Conservation (phyloP, 768 basidiomycete species). For the Phlebiopsis flavidoalba region DNA sequence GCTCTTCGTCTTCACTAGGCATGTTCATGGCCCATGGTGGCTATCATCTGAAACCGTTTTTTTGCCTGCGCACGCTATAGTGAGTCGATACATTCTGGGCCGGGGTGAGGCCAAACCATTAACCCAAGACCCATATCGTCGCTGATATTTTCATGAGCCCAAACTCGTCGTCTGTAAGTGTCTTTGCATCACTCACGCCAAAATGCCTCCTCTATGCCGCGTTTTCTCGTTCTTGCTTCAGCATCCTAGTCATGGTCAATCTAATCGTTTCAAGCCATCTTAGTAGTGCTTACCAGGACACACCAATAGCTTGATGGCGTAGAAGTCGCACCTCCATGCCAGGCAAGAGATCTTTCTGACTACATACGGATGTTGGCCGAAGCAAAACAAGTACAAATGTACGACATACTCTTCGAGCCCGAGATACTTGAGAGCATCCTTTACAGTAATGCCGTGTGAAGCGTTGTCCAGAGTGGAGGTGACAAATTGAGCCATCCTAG, state of each 20-base stretch:
- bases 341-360: constrained; percentile 52
- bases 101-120: constrained; percentile 7
- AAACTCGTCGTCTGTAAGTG: no score
- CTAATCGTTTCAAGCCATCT: not conserved
- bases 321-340: constrained; percentile 68
- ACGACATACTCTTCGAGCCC: constrained; percentile 42
- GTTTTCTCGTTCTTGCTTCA: constrained; percentile 50
- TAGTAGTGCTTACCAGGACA: constrained; percentile 47
- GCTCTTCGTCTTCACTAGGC: constrained; percentile 40
- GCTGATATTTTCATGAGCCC: constrained; percentile 24
- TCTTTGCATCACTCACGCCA: constrained; percentile 39
- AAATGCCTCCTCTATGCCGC: constrained; percentile 53
- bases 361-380: constrained; percentile 12
- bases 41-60: constrained; percentile 81
- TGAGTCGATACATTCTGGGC: not conserved
- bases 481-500: constrained; percentile 60
- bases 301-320: constrained; percentile 73
- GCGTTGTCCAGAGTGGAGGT: constrained; percentile 54
- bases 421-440: constrained; percentile 47
- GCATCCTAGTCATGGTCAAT: constrained; percentile 45
- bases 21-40: constrained; percentile 68
- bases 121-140: constrained; percentile 73
- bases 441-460: constrained; percentile 46
- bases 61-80: constrained; percentile 38
- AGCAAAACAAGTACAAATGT: no score